phyloP scores from a whole-genome alignment of 2,329 filamentous ascomycete species.

The Lecanosticta acicola region DNA sequence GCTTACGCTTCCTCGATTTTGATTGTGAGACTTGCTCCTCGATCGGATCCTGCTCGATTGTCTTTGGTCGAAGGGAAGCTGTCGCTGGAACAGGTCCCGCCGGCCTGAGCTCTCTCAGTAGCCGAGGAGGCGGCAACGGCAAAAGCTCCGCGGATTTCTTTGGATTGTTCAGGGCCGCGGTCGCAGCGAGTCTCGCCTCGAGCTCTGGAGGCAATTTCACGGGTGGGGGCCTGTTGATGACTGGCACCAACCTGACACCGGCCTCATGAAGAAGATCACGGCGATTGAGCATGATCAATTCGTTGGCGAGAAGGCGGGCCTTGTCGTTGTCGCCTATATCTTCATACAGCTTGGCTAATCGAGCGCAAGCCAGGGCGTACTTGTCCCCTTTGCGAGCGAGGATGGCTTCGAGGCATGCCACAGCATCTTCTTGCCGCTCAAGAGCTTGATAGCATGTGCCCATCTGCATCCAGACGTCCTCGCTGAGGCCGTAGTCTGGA shows the following conservation, averaged over 20 bases:
- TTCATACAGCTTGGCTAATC: conserved; percentile 77
- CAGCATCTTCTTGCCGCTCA: conserved; percentile 61
- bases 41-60: background rate
- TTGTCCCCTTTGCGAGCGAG: conserved; percentile 36
- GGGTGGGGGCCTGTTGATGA: background rate
- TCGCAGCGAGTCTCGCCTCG: background rate
- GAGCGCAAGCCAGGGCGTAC: conserved; percentile 15
- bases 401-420: conserved; percentile 70
- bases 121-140: background rate
- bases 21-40: background rate
- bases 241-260: conserved; percentile 19
- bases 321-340: conserved; percentile 63
- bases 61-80: background rate
- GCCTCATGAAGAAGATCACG: conserved; percentile 22
- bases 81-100: background rate
- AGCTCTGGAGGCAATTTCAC: background rate
- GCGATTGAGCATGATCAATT: conserved; percentile 61
- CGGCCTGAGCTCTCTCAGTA: conserved; percentile 5
- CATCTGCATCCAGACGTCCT: conserved; percentile 48
- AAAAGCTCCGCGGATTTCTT: no score
- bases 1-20: conserved; percentile 7
- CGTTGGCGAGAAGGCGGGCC: conserved; percentile 69
- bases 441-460: conserved; percentile 65
- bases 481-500: conserved; percentile 19
- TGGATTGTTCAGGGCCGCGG: no score